A percentile compares a stretch with the other conserved stretches of the same genome.
phyloP scores from a whole-genome alignment of 1,284 basidiomycete species.

The Ustilago sp. region DNA sequence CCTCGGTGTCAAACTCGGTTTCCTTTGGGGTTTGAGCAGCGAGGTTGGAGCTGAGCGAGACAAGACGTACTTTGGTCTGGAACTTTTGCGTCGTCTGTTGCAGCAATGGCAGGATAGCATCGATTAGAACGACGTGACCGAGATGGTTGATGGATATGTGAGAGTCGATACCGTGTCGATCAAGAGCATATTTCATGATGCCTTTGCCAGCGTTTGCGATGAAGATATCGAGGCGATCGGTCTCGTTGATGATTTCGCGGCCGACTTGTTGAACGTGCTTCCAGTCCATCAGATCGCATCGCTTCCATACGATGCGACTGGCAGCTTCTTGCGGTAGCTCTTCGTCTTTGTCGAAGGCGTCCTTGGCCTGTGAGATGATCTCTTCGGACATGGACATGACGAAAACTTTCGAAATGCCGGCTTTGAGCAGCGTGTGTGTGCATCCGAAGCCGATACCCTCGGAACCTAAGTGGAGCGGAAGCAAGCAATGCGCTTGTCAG shows the following conservation, averaged over 20 bases:
- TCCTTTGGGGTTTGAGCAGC: constrained; percentile 29
- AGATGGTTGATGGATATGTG: constrained; percentile 43
- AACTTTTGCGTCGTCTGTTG: constrained; percentile 20
- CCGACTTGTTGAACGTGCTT: constrained; percentile 28
- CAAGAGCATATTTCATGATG: constrained; percentile 30
- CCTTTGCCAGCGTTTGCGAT: constrained; percentile 39
- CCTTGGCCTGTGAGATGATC: constrained; percentile 28
- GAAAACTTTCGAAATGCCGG: constrained; percentile 33
- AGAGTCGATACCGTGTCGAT: constrained; percentile 36
- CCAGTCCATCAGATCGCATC: constrained; percentile 37
- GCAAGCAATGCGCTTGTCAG: neutral
- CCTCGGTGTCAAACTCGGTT: constrained; percentile 10
- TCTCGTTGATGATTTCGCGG: constrained; percentile 26
- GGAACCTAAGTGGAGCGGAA: constrained; percentile 7
- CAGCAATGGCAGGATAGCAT: constrained; percentile 23
- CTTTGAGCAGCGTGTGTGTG: constrained; percentile 36
- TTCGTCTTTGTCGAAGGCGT: constrained; percentile 29
- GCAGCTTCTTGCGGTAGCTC: constrained; percentile 13
- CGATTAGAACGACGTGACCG: constrained; percentile 31
- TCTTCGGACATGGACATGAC: constrained; percentile 30
- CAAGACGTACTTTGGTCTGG: constrained; percentile 21
- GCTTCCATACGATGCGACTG: constrained; percentile 23
- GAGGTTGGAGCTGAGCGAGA: constrained; percentile 35
- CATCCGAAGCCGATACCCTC: constrained; percentile 36
- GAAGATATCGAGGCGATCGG: constrained; percentile 29